Conservation (phyloP, 768 basidiomycete genomes). For the Crassisporium funariophilum region DNA sequence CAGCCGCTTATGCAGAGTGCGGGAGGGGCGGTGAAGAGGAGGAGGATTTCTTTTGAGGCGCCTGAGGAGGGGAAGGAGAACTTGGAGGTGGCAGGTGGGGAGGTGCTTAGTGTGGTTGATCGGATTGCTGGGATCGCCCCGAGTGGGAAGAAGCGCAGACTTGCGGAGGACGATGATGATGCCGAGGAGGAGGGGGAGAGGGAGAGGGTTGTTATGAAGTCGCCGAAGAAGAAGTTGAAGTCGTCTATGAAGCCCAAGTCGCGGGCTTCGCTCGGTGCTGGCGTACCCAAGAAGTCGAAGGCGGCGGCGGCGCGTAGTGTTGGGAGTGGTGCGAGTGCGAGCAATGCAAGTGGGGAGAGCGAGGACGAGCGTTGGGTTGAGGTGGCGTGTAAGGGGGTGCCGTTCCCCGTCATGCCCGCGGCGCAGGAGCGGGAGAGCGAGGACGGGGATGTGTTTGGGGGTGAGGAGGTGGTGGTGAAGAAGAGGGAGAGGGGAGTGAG, state of each 20-base stretch:
- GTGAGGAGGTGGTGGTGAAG: background rate
- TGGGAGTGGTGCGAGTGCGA: too few relatives aligned
- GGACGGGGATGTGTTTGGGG: background rate
- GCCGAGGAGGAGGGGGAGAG: slow-evolving; percentile 28
- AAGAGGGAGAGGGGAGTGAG: background rate
- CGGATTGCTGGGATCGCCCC: slow-evolving; percentile 34
- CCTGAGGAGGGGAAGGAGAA: slow-evolving; percentile 65
- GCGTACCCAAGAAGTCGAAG: background rate
- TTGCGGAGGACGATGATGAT: slow-evolving; percentile 35
- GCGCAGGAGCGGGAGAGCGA: background rate
- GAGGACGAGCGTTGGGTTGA: slow-evolving; percentile 33
- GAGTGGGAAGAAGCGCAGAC: slow-evolving; percentile 40
- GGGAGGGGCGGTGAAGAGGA: slow-evolving; percentile 39
- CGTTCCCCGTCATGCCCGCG: slow-evolving; percentile 15
- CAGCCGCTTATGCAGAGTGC: slow-evolving; percentile 23
- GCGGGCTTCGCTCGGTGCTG: slow-evolving; percentile 3
- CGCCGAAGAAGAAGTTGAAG: slow-evolving; percentile 21
- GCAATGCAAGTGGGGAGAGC: slow-evolving; percentile 34
- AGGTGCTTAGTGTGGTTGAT: slow-evolving; percentile 44
- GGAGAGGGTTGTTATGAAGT: slow-evolving; percentile 9
- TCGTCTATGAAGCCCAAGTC: slow-evolving; percentile 20
- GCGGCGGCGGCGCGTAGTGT: slow-evolving; percentile 10
- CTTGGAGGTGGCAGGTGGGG: slow-evolving; percentile 9
- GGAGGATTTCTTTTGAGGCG: slow-evolving; percentile 14
- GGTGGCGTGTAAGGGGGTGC: slow-evolving; percentile 5